Evolutionary conservation across 78 protist genomes (phyloP).

Genomic region (Goniomonas avonlea): DNA sequence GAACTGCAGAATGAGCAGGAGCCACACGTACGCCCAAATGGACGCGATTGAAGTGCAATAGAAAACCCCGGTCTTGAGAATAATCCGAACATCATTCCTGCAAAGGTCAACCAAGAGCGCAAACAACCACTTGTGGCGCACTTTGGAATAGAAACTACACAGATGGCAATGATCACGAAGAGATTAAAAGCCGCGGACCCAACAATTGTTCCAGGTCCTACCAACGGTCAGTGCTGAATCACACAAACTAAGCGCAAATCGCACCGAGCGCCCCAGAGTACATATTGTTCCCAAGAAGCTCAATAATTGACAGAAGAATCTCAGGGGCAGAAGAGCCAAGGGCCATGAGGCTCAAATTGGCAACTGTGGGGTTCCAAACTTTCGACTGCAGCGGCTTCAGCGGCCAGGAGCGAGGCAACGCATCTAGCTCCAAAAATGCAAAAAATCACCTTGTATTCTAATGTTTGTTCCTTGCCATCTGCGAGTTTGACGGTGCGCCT

Average conservation of each 20-base stretch:
- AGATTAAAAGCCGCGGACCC: slow-evolving; percentile 35
- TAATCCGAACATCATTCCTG: too few relatives aligned
- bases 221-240: too few relatives aligned
- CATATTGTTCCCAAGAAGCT: not conserved
- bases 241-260: too few relatives aligned
- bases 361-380: slow-evolving; percentile 40
- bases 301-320: slow-evolving; percentile 25
- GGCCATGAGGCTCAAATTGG: slow-evolving; percentile 33
- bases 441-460: not conserved
- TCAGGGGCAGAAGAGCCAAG: slow-evolving; percentile 40
- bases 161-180: slow-evolving; percentile 18
- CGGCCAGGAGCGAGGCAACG: too few relatives aligned
- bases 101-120: too few relatives aligned
- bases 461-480: not conserved
- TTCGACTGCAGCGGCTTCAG: not conserved
- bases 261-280: slow-evolving; percentile 8
- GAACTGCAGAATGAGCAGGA: not conserved
- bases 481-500: not conserved
- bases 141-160: not conserved
- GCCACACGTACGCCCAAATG: slow-evolving; percentile 15
- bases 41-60: not conserved
- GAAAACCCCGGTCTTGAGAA: slow-evolving; percentile 4
- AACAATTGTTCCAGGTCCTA: slow-evolving; percentile 20
- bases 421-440: too few relatives aligned
- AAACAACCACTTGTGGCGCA: not conserved